Percentiles rank a stretch among this genome's conserved stretches.
Conservation (phyloP, 805 yeast species). For the Grigorovia jiainica region DNA sequence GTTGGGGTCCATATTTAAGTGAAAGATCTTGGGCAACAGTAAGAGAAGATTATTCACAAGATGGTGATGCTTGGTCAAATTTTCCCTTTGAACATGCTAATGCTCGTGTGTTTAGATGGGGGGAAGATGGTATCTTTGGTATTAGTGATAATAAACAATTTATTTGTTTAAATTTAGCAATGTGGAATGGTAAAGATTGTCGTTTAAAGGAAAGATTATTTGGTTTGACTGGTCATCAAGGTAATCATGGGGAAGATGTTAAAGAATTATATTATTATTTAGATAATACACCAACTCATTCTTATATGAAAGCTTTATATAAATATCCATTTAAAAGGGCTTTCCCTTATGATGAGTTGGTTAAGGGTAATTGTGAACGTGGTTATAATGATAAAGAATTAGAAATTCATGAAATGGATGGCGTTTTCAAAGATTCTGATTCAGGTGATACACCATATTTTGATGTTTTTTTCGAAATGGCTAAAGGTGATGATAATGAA, state of each 20-base stretch:
- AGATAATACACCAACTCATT: constrained; percentile 88
- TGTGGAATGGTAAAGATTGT: constrained; percentile 87
- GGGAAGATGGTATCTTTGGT: constrained; percentile 92
- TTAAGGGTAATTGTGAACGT: constrained; percentile 56
- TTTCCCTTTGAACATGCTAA: constrained; percentile 81
- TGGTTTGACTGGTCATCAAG: constrained; percentile 87
- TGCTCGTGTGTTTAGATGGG: constrained; percentile 84
- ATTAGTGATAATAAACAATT: constrained; percentile 75
- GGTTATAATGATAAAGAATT: constrained; percentile 62
- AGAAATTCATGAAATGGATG: constrained; percentile 72
- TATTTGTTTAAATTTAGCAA: constrained; percentile 67
- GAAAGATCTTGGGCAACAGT: constrained; percentile 86
- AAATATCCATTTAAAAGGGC: constrained; percentile 77
- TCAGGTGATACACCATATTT: constrained; percentile 66
- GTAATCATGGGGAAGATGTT: constrained; percentile 94
- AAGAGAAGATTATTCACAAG: constrained; percentile 75
- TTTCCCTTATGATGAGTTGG: constrained; percentile 72
- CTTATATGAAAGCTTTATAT: constrained; percentile 83
- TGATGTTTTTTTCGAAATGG: constrained; percentile 84
- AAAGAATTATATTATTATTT: constrained; percentile 77
- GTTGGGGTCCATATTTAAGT: constrained; percentile 87
- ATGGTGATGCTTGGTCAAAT: constrained; percentile 86
- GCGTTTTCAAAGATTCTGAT: constrained; percentile 47
- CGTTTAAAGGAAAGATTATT: constrained; percentile 77
- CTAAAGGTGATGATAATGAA: constrained; percentile 71